Conservation (phyloP, 2,329 filamentous ascomycete genomes). For the Fusarium anguioides region DNA sequence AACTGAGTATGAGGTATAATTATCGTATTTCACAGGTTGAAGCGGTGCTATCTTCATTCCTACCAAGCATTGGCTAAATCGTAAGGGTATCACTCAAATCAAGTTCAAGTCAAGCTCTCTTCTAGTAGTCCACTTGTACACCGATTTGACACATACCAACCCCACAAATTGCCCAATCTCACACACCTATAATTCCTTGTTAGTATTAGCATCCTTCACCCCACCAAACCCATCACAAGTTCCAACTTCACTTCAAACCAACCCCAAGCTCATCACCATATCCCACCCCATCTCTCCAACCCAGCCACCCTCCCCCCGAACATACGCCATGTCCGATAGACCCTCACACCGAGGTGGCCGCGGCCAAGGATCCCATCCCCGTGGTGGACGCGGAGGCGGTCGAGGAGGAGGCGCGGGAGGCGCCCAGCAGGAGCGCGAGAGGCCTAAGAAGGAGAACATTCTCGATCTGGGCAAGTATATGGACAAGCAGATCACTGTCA, state of each 20-base stretch:
- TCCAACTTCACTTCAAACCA: slow-evolving; percentile 34
- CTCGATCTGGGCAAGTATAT: slow-evolving; percentile 95
- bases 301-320: slow-evolving; percentile 8
- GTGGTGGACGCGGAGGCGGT: slow-evolving; percentile 60
- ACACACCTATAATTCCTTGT: background rate
- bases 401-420: slow-evolving; percentile 59
- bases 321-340: slow-evolving; percentile 62
- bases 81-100: slow-evolving; percentile 8
- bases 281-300: slow-evolving; percentile 10
- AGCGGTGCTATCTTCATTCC: background rate
- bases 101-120: slow-evolving; percentile 6
- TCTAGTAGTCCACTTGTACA: background rate
- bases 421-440: slow-evolving; percentile 67
- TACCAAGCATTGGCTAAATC: slow-evolving; percentile 17
- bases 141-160: slow-evolving; percentile 3
- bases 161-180: background rate
- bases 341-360: slow-evolving; percentile 59
- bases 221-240: slow-evolving; percentile 38
- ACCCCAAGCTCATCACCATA: slow-evolving; percentile 26
- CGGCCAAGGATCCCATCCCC: slow-evolving; percentile 55
- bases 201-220: slow-evolving; percentile 23
- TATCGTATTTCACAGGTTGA: slow-evolving; percentile 8
- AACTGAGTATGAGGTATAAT: too few species aligned
- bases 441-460: slow-evolving; percentile 98
- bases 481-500: slow-evolving; percentile 95